Evolutionary conservation across 371 early-diverging fungal species (phyloP).

Genomic region (Nematocida sp.): DNA sequence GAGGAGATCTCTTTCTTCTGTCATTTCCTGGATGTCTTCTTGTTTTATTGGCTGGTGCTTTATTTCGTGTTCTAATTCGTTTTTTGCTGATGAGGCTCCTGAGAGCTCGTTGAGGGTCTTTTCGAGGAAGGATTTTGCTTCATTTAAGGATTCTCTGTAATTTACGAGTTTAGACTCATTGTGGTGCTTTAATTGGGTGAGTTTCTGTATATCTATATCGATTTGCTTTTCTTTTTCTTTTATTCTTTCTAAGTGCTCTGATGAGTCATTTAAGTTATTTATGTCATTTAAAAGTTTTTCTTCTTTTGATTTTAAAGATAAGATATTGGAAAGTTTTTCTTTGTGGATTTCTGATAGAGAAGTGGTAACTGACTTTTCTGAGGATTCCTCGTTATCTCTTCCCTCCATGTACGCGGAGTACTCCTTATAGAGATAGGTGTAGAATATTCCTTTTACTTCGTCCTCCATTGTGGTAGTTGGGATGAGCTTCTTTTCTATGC

Average conservation of each 20-base stretch:
- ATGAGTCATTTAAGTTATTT: conserved; percentile 35
- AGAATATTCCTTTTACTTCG: conserved; percentile 57
- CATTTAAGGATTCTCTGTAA: conserved; percentile 55
- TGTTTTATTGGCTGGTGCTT: conserved; percentile 73
- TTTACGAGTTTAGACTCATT: conserved; percentile 61
- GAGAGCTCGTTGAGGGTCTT: conserved; percentile 51
- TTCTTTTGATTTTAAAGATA: conserved; percentile 1
- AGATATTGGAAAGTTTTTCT: conserved; percentile 14
- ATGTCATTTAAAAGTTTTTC: conserved; percentile 19
- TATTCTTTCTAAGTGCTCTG: conserved; percentile 46
- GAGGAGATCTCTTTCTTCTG: conserved; percentile 68
- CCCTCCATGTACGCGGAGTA: conserved; percentile 66
- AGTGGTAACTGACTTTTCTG: conserved; percentile 16
- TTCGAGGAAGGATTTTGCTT: conserved; percentile 43
- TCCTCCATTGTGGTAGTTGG: conserved; percentile 19
- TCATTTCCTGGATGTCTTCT: conserved; percentile 76
- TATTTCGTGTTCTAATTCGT: conserved; percentile 68
- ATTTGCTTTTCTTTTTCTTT: conserved; percentile 57
- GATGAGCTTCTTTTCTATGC: not conserved
- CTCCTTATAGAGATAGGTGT: conserved; percentile 63
- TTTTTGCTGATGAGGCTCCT: conserved; percentile 29
- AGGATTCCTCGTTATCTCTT: conserved; percentile 46
- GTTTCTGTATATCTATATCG: conserved; percentile 58
- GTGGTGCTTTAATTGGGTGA: conserved; percentile 55
- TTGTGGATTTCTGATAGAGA: conserved; percentile 32